A percentile compares a stretch with the other conserved stretches of the same genome.
phyloP scores from a whole-genome alignment of 306 rosid species.

The Adenanthera pavonina region DNA sequence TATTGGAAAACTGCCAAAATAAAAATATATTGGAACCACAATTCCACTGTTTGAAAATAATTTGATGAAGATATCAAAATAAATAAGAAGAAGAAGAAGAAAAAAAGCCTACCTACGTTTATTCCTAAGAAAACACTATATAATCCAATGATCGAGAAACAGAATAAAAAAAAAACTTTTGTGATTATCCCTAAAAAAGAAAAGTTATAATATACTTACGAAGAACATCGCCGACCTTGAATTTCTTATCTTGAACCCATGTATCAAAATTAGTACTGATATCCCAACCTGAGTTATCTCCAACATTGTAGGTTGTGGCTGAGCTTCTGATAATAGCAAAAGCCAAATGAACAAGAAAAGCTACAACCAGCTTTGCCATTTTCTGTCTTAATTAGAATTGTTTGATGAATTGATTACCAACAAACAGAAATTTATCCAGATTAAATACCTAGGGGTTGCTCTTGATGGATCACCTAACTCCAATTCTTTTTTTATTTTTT shows the following conservation, averaged over 20 bases:
- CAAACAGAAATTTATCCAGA: not conserved
- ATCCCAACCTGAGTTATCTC: conserved; percentile 93
- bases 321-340: conserved; percentile 48
- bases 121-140: too few species aligned
- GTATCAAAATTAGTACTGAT: conserved; percentile 76
- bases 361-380: conserved; percentile 52
- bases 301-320: conserved; percentile 74
- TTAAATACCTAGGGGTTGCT: conserved; percentile 40
- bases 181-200: not conserved
- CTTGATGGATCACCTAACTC: conserved; percentile 69
- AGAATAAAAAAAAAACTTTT: too few species aligned
- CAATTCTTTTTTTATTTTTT: not conserved
- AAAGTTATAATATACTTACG: conserved; percentile 44
- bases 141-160: too few species aligned
- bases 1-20: conserved; percentile 67
- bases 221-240: conserved; percentile 67
- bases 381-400: not conserved
- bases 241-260: conserved; percentile 69
- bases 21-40: not conserved
- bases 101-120: too few species aligned
- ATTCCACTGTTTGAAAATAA: too few species aligned
- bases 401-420: not conserved
- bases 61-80: too few species aligned
- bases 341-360: conserved; percentile 42
- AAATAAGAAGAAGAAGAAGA: too few species aligned